These are phyloP conservation scores for Xylaria nigripes DNA, from an alignment of 495 filamentous ascomycete genomes.

Conservation along the genomic window DNA sequence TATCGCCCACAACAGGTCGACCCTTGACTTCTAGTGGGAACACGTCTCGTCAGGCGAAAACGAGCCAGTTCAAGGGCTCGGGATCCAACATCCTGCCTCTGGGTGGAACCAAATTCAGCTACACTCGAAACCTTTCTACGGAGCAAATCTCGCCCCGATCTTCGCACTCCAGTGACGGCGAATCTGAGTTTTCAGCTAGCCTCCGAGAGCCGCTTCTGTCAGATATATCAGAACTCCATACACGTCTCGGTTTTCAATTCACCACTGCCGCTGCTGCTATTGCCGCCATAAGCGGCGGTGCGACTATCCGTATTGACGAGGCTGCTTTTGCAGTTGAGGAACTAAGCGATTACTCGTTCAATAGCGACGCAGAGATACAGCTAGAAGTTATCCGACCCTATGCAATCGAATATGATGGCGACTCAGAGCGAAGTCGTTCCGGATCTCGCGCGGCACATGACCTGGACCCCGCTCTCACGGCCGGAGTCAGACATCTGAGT, in stretches of 20 bases:
- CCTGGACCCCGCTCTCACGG: slow-evolving; percentile 32
- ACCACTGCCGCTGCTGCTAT: slow-evolving; percentile 9
- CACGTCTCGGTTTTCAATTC: slow-evolving; percentile 16
- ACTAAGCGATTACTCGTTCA: slow-evolving; percentile 34
- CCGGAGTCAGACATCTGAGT: slow-evolving; percentile 34
- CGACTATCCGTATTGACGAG: slow-evolving; percentile 28
- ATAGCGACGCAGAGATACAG: slow-evolving; percentile 31
- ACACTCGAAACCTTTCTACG: slow-evolving; percentile 30
- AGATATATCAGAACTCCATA: slow-evolving; percentile 24
- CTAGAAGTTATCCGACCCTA: slow-evolving; percentile 32
- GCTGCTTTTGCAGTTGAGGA: slow-evolving; percentile 37
- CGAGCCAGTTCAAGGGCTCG: slow-evolving; percentile 17
- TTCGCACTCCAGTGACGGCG: slow-evolving; percentile 33
- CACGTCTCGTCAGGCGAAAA: slow-evolving; percentile 17
- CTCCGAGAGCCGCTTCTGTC: slow-evolving; percentile 29
- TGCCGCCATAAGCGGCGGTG: slow-evolving; percentile 2
- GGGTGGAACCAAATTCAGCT: slow-evolving; percentile 38
- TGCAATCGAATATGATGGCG: slow-evolving; percentile 37
- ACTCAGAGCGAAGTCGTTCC: slow-evolving; percentile 38
- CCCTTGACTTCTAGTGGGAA: slow-evolving; percentile 25
- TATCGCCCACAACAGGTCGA: slow-evolving; percentile 34
- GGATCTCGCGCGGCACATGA: slow-evolving; percentile 29
- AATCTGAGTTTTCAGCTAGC: slow-evolving; percentile 21
- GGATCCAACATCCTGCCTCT: slow-evolving; percentile 30
- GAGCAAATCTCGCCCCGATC: slow-evolving; percentile 46